Conservation (phyloP, 768 basidiomycete species). For the Agrocybe praecox region DNA sequence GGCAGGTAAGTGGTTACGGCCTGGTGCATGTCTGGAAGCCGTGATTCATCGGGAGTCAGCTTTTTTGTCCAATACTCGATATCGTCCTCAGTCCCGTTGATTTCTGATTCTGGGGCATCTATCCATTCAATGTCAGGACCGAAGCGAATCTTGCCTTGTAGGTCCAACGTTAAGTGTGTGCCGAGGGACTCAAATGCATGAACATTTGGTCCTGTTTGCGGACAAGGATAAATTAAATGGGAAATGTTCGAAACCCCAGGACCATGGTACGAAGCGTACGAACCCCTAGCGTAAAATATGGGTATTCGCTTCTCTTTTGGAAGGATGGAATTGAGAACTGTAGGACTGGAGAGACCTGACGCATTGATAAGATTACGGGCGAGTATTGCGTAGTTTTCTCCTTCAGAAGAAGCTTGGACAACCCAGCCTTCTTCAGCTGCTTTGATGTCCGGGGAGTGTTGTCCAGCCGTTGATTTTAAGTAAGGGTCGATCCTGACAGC, state of each 20-base stretch:
- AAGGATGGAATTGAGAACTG: slow-evolving; percentile 73
- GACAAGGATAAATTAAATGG: slow-evolving; percentile 91
- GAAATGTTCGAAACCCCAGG: slow-evolving; percentile 68
- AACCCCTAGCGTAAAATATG: slow-evolving; percentile 81
- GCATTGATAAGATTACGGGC: slow-evolving; percentile 83
- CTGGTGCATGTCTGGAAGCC: slow-evolving; percentile 63
- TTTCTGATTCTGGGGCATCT: slow-evolving; percentile 45
- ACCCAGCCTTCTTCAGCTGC: slow-evolving; percentile 76
- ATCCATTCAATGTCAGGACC: slow-evolving; percentile 95
- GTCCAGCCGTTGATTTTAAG: slow-evolving; percentile 22
- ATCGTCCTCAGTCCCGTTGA: slow-evolving; percentile 40
- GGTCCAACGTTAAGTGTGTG: slow-evolving; percentile 87
- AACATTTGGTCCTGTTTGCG: slow-evolving; percentile 57
- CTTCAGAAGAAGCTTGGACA: slow-evolving; percentile 73
- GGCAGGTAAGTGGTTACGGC: slow-evolving; percentile 81
- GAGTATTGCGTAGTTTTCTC: slow-evolving; percentile 61
- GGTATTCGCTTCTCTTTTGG: slow-evolving; percentile 59
- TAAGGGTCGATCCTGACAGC: slow-evolving; percentile 86
- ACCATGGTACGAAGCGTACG: slow-evolving; percentile 88
- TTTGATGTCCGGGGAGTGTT: slow-evolving; percentile 25
- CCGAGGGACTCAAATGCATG: slow-evolving; percentile 85
- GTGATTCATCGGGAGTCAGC: slow-evolving; percentile 64
- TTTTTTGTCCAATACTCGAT: slow-evolving; percentile 78
- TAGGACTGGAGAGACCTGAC: slow-evolving; percentile 70
- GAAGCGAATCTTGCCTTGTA: slow-evolving; percentile 84